Evolutionary conservation across 176 grass and related monocot genomes (phyloP), one percentile per base, ranked within the genome.

Genomic region (Aegilops sharonensis): DNA sequence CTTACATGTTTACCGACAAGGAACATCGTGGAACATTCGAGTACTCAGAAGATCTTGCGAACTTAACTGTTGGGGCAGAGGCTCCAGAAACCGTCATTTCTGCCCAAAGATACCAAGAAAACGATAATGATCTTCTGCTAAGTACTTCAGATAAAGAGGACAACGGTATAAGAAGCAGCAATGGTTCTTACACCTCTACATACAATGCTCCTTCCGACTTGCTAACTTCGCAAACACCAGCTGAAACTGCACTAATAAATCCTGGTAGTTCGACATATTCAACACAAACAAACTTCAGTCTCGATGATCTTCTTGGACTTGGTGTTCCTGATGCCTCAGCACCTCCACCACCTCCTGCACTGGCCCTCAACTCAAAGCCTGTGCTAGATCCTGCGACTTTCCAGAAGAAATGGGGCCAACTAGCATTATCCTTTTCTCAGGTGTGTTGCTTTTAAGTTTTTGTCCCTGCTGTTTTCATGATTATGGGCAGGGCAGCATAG

Each of bases 1-100:
- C 94, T 50, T 99, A 99, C 85, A 90, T 97, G 94, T 99, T 99
- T 83, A 99, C 97, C 25, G 97, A 99, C 39, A 94, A 94, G 89
- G 94, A 97, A 78, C 97, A 99, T 87, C 94, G 89, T 68, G 97
- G 94, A 76, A 94, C 97, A 83, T 97, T 99, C 74, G 97, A 97
- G 80, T 97, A 93, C 70, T 93, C 97, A 54, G 97, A 99, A 75
- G 94, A 94, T 80, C 87, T 98, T 69, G 85, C 90, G 39, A 94
- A 81, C 70, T 85, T 97, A 85, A 80, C 92, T 29, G 71, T 96
- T 72, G 94, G 90, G 66, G 67, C 74, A 83, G 93, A 99, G 20
- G 50, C 81, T 72, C 59, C 83, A 75, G 97, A 92, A 84, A 95
- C 91, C 20, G 87, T 82, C 48, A 91, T 97, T 77, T 78, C 91